A percentile compares a stretch with the other conserved stretches of the same genome.
These are phyloP conservation scores for Mucor lusitanicus DNA, from an alignment of 371 early-diverging fungal species.

Conservation along the genomic window DNA sequence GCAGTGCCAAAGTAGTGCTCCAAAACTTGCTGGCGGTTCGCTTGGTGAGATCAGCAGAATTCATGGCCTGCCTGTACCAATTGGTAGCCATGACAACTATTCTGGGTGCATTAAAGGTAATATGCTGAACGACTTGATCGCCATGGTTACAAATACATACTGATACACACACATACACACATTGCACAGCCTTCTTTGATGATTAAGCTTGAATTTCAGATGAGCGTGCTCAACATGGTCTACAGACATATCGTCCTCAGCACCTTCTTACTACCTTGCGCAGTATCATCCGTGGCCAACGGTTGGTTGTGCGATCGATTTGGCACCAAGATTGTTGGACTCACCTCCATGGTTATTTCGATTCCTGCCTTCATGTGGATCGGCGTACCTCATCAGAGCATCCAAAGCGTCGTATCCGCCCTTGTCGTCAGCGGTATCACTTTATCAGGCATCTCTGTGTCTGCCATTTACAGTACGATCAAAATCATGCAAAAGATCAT, in stretches of 20 bases:
- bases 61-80: slow-evolving; percentile 7
- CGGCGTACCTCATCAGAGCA: slow-evolving; percentile 13
- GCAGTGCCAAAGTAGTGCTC: background rate
- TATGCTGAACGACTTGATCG: too few relatives aligned
- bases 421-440: slow-evolving; percentile 4
- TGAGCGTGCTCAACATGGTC: background rate
- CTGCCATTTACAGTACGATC: background rate
- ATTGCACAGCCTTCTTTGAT: background rate
- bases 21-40: background rate
- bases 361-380: slow-evolving; percentile 22
- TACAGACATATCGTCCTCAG: background rate
- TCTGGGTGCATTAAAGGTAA: slow-evolving; percentile 12
- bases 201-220: background rate
- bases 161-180: background rate
- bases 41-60: background rate
- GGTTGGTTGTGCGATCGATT: slow-evolving; percentile 16
- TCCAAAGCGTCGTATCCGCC: slow-evolving; percentile 16
- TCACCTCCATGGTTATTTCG: slow-evolving; percentile 6
- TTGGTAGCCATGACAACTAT: background rate
- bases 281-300: background rate
- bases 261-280: slow-evolving; percentile 13
- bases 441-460: background rate
- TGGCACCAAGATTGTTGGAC: slow-evolving; percentile 12
- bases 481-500: background rate
- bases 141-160: too few relatives aligned